Evolutionary conservation across 129 eudicot genomes (phyloP).

Genomic region (Kitagawia praeruptora): DNA sequence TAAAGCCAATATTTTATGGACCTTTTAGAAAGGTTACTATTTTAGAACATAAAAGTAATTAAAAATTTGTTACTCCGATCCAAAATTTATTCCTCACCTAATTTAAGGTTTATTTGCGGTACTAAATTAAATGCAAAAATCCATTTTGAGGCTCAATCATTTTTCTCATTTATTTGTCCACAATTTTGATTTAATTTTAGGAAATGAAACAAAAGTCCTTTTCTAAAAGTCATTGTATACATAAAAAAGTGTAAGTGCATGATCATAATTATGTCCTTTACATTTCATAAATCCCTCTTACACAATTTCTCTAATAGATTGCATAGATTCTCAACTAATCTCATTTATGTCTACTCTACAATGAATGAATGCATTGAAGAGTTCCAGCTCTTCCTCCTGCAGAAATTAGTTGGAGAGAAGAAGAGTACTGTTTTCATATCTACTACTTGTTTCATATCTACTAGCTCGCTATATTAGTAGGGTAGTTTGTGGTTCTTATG

Average conservation of each 20-base stretch:
- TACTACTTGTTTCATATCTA: neutral
- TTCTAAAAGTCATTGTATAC: neutral
- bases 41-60: no score
- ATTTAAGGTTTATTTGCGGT: neutral
- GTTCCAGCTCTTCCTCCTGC: constrained; percentile 9
- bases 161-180: neutral
- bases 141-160: neutral
- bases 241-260: neutral
- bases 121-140: neutral
- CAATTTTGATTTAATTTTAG: neutral
- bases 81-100: neutral
- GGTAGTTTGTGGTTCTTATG: neutral
- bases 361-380: constrained; percentile 10
- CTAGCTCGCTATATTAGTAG: neutral
- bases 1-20: no score
- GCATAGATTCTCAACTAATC: constrained; percentile 10
- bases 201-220: neutral
- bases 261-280: neutral
- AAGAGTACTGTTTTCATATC: neutral
- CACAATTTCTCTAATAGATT: neutral
- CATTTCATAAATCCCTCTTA: neutral
- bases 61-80: neutral
- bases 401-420: constrained; percentile 9
- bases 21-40: no score
- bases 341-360: constrained; percentile 7